Evolutionary conservation across 2,329 filamentous ascomycete species (phyloP), one percentile per base, ranked within the genome.

Genomic region (Ilyonectria robusta): DNA sequence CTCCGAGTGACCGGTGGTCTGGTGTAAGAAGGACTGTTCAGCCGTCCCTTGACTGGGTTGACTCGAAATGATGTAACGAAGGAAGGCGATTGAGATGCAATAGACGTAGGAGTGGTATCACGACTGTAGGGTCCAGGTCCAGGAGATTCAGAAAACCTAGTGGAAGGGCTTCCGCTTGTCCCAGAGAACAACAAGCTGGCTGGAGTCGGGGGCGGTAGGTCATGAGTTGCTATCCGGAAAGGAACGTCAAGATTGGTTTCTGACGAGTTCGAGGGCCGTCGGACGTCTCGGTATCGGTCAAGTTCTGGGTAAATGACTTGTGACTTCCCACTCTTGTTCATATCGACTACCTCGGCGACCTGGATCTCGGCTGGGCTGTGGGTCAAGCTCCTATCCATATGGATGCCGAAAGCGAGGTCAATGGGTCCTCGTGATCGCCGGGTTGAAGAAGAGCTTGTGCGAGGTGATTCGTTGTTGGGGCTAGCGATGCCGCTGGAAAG

Each of bases 101-200:
- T 90, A 10, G 93, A 94, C 5, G 92, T 94, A 7, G 93, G 93
- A 3, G 93, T 94, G 1, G 92, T 94, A 66, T 93, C 92, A 69
- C 92, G 87, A 76, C 92, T 94, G 79, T 94, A 94, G 6, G 89
- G 82, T 2, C 91, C 89, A 11, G 91, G 89, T 1, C 88, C 88
- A 1, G 89, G 89, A 1, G 93, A 94, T 62, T 90, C 92, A 2
- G 92, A 93, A 74, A 92, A 94, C 67, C 91, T 85, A 2, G 93
- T 94, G 4, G 92, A 94, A 42, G 92, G 92, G 65, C 92, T 94
- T 26, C 85, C 89, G 67, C 92, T 94, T 59, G 90, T 85, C 47
- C 86, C 86, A 0, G 88, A 90, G 59, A 91, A 90, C 8, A 89
- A 81, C n/a, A 78, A 50, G 31, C 79, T 82, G 17, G 72, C 78